Conservation (phyloP, 2,329 filamentous ascomycete species). For the Penicillium sp. region DNA sequence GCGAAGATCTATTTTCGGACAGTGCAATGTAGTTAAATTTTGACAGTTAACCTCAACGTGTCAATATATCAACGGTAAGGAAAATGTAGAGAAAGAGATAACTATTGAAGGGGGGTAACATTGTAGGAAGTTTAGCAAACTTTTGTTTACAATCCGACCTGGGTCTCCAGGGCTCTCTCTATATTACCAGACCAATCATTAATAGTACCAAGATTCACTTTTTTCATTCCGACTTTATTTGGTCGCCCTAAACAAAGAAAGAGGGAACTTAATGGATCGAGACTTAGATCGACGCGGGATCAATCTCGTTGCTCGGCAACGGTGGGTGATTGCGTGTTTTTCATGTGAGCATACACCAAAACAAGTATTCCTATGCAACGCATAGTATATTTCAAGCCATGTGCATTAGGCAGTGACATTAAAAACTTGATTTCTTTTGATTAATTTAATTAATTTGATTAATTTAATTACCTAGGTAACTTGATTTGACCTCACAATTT, state of each 20-base stretch:
- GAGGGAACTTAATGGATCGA: conserved; percentile 15
- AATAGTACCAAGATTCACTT: background rate
- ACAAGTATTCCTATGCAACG: conserved; percentile 1
- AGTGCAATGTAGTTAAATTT: conserved; percentile 1
- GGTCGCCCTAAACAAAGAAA: conserved; percentile 14
- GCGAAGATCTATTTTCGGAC: conserved; percentile 12
- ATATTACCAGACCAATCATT: conserved; percentile 15
- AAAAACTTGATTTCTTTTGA: background rate
- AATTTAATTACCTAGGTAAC: background rate
- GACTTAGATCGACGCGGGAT: conserved; percentile 14
- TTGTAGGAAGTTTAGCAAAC: conserved; percentile 2
- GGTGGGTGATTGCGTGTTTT: conserved; percentile 5
- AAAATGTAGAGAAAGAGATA: background rate
- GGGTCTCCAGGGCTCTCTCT: background rate
- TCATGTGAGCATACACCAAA: no score
- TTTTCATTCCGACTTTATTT: conserved; percentile 6
- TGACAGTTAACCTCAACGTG: background rate
- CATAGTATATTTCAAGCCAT: background rate
- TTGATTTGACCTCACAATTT: background rate
- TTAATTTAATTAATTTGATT: background rate
- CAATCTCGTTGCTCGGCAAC: conserved; percentile 24
- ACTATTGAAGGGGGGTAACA: background rate
- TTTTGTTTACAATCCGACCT: background rate
- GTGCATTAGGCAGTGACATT: background rate
- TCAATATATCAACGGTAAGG: background rate